These are phyloP conservation scores for Pezicula carpinea DNA, from an alignment of 2,329 filamentous ascomycete species.

Conservation along the genomic window DNA sequence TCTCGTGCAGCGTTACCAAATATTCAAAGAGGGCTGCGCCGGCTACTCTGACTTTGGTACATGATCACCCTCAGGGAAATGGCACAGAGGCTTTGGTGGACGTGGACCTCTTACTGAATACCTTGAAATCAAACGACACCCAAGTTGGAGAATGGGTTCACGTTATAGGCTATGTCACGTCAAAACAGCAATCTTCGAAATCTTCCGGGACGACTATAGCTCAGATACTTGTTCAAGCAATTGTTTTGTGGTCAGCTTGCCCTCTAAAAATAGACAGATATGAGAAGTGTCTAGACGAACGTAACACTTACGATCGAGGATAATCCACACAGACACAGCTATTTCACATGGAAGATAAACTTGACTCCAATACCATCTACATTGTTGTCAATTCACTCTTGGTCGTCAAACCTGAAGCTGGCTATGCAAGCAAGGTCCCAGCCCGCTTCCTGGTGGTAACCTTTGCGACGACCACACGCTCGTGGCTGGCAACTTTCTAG, in stretches of 20 bases:
- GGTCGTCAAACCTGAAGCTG: no score
- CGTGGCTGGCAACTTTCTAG: no score
- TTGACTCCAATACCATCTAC: no score
- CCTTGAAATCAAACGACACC: conserved; percentile 57
- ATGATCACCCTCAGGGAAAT: conserved; percentile 52
- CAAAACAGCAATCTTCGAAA: conserved; percentile 22
- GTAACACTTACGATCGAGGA: not conserved
- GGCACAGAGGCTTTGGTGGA: conserved; percentile 57
- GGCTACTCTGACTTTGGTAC: conserved; percentile 63
- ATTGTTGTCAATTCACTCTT: no score
- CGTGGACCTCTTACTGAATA: conserved; percentile 65
- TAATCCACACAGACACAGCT: no score
- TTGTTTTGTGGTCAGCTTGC: conserved; percentile 74
- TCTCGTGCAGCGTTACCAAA: conserved; percentile 45
- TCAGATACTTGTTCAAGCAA: conserved; percentile 57
- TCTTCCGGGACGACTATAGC: conserved; percentile 26
- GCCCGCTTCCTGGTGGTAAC: no score
- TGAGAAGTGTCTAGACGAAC: conserved; percentile 38
- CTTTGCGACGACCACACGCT: no score
- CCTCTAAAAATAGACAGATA: conserved; percentile 69
- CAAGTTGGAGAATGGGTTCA: conserved; percentile 84
- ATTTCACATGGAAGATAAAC: no score
- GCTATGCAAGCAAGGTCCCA: no score
- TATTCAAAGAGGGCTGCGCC: conserved; percentile 45
- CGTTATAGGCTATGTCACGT: conserved; percentile 70